phyloP scores from a whole-genome alignment of 306 rosid genomes.

The Phaseolus lunatus region DNA sequence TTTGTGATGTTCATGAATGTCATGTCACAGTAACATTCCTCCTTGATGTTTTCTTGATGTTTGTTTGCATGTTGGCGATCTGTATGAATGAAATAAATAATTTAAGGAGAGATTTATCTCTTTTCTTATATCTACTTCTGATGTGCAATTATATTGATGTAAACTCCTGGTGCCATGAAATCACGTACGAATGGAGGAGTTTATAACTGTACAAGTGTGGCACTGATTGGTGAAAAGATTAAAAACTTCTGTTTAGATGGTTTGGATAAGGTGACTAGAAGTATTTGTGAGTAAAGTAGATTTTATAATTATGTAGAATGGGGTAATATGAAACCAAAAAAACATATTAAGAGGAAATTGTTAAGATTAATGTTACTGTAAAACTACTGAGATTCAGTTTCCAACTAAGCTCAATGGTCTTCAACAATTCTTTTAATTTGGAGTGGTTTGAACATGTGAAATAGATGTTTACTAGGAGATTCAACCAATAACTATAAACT shows the following conservation, averaged over 20 bases:
- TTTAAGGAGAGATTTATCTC: constrained; percentile 26
- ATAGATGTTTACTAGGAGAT: too few relatives aligned
- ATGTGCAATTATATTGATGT: not conserved
- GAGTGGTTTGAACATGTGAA: constrained; percentile 54
- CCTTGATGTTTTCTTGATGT: constrained; percentile 27
- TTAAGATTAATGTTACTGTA: not conserved
- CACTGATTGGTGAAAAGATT: not conserved
- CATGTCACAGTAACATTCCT: constrained; percentile 31
- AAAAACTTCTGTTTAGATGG: not conserved
- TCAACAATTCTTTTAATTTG: too few relatives aligned
- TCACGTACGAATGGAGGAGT: constrained; percentile 3
- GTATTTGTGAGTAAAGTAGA: not conserved
- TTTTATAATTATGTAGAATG: not conserved
- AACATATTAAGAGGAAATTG: not conserved
- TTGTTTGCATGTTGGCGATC: constrained; percentile 1
- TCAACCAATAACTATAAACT: too few relatives aligned
- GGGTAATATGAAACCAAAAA: not conserved
- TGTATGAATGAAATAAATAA: constrained; percentile 40
- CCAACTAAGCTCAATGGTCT: too few relatives aligned
- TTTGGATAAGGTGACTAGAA: not conserved
- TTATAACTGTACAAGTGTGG: not conserved
- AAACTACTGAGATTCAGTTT: too few relatives aligned
- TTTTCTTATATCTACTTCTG: constrained; percentile 6
- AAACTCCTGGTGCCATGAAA: not conserved
- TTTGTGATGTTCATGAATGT: constrained; percentile 8